Evolutionary conservation across 345 rosid species (phyloP), one percentile per base, ranked within the genome.

Genomic region (Eutrema heterophyllum): DNA sequence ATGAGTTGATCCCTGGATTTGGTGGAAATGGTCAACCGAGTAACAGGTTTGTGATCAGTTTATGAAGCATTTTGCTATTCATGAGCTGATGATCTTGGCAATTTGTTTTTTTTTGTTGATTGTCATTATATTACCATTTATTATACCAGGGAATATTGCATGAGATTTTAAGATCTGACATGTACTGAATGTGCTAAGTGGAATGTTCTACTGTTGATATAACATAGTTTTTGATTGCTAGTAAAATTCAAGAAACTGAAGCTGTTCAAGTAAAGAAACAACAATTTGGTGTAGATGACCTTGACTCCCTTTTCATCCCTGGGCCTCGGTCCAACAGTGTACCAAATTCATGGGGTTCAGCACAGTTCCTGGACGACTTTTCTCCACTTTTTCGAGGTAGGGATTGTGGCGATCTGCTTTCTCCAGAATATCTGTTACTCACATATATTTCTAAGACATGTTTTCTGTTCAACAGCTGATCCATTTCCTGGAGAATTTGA

Each of bases 1-100:
- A 84, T 74, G 96, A 86, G 59, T 83, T 88, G 81, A 79, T 87
- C 39, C 87, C 92, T 24, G 96, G 94, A 7, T 89, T 92, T 69
- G 88, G 86, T 71, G 78, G 79, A 45, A 79, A 78, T 71, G 67
- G 44, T 49, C 67, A 83, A 32, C 46, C 87, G 0, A 75, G 57
- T 35, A 67, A 78, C 51, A 77, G 86, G 97, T 84, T 71, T 57
- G 81, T 58, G 21, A 60, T 49, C n/a, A 13, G 12, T 66, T 49
- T 35, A 66, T 49, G 21, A 41, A 53, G 30, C 30, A 27, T 27
- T 27, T 29, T 29, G 3, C 30, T 29, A 29, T 4, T 29, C 30
- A 29, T 29, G 30, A 29, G 30, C 4, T 29, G 30, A 29, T 29
- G 3, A 2, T 2, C 30, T 29, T 29, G 30, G 30, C 30, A 29